These are phyloP conservation scores for Trichoderma sp. DNA, from an alignment of 2,329 filamentous ascomycete genomes.

Conservation along the genomic window DNA sequence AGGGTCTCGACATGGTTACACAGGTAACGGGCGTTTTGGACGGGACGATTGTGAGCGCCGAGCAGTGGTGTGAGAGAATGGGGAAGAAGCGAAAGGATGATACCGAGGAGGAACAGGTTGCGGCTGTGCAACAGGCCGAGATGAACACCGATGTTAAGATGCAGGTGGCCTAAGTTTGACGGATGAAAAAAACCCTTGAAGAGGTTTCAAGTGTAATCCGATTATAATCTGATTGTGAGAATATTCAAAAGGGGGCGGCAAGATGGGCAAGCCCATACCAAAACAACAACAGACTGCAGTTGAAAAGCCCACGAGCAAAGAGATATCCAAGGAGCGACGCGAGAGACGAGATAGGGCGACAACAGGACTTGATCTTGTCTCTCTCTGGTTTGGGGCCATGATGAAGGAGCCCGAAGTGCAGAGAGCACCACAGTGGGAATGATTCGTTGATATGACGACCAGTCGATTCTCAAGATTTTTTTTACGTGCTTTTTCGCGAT, in stretches of 20 bases:
- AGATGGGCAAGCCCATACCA: background rate
- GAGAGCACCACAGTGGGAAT: background rate
- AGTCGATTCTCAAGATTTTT: background rate
- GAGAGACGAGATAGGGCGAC: slow-evolving; percentile 11
- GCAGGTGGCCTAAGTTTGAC: slow-evolving; percentile 28
- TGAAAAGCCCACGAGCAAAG: background rate
- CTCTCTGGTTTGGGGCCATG: slow-evolving; percentile 1
- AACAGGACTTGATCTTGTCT: slow-evolving; percentile 21
- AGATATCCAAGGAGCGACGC: slow-evolving; percentile 4
- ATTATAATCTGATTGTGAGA: too few relatives aligned
- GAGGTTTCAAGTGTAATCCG: too few relatives aligned
- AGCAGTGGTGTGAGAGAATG: slow-evolving; percentile 85
- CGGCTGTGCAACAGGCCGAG: slow-evolving; percentile 34
- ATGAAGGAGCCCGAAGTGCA: background rate
- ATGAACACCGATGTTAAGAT: slow-evolving; percentile 39
- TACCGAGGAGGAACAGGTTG: slow-evolving; percentile 37
- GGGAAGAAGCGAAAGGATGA: slow-evolving; percentile 50
- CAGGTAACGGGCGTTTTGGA: slow-evolving; percentile 88
- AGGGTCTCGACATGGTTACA: slow-evolving; percentile 91
- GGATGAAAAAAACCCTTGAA: background rate
- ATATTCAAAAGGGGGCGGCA: background rate
- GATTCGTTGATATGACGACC: background rate
- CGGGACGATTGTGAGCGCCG: slow-evolving; percentile 86
- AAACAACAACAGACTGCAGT: background rate
- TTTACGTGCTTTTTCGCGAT: background rate